Base-by-base conservation (phyloP, 1,284 basidiomycete genomes). In the Crucibulum parvulum region DNA sequence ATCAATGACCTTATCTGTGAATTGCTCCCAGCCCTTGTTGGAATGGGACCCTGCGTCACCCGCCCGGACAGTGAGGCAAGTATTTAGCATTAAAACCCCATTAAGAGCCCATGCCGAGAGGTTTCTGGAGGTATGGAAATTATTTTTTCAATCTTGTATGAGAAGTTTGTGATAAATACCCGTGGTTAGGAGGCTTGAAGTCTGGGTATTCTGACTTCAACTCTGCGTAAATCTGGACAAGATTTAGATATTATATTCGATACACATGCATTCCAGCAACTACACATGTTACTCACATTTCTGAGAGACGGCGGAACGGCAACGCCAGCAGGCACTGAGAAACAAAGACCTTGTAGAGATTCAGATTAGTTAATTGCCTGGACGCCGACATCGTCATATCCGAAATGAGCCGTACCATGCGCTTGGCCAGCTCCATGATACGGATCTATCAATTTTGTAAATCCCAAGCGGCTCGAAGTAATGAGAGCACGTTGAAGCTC, bases 31-130 rank as follows among this genome's bases (percentile, higher is more conserved):
- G 54, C 96, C 96, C 72, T 85, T 88, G 64, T 87, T 86, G 39
- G 90, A 86, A 75, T 99, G 96, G 52, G 95, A 96, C 41, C 87
- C 92, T 2, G 96, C 88, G 61, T 86, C 70, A 60, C 85, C 84
- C 1, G 91, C 90, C 58, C 87, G 85, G 36, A 97, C 95, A 1
- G 95, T 96, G 37, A 99, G 83, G 62, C 91, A 93, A 3, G 95
- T 93, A 78, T 99, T 99, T 55, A 99, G 86, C 71, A 98, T 85
- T 53, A 99, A 81, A 38, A 99, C 96, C 43, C 96, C 96, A 64
- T 92, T 91, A 62, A 88, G 84, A 1, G 95, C 95, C 93, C 95
- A 96, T 24, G 84, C 78, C 9, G 87, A 87, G 48, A 99, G 82
- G 73, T 95, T 93, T 59, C 95, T 94, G 59, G 58, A 54, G 51